Conservation (phyloP, 306 rosid species). For the Trifolium dubium region DNA sequence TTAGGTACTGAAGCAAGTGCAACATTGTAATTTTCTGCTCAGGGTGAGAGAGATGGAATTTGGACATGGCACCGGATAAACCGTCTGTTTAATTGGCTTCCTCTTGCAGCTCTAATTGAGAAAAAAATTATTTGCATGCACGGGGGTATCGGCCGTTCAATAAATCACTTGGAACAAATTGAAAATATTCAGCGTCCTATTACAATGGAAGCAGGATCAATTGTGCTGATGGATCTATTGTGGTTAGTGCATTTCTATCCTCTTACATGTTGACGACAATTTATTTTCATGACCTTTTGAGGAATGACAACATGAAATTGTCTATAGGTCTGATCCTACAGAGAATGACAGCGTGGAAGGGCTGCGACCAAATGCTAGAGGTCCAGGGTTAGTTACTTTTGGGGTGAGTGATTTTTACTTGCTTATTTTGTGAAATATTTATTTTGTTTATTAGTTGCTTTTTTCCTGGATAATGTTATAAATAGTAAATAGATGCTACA, state of each 20-base stretch:
- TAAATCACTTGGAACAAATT: conserved; percentile 92
- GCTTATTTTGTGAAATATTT: conserved; percentile 26
- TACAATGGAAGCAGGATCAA: conserved; percentile 97
- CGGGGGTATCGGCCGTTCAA: conserved; percentile 97
- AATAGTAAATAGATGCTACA: conserved; percentile 2
- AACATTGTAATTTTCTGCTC: conserved; percentile 46
- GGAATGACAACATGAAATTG: conserved; percentile 44
- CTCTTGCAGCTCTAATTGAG: conserved; percentile 93
- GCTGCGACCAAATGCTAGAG: conserved; percentile 94
- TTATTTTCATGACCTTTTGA: conserved; percentile 16
- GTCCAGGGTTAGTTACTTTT: conserved; percentile 98
- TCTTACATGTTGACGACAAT: conserved; percentile 30
- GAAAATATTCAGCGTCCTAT: conserved; percentile 95
- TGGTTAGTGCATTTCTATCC: conserved; percentile 65
- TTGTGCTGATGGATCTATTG: conserved; percentile 95
- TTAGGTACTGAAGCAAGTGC: conserved; percentile 36
- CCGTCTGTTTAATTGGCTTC: conserved; percentile 96
- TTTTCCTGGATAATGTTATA: neutral
- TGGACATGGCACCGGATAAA: conserved; percentile 99
- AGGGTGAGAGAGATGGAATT: conserved; percentile 99
- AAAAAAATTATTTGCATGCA: conserved; percentile 98
- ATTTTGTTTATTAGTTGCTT: neutral
- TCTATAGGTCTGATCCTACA: conserved; percentile 92
- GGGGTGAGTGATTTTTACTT: conserved; percentile 77
- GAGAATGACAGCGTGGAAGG: conserved; percentile 99